These are phyloP conservation scores for Graphilbum sp. DNA, from an alignment of 2,329 filamentous ascomycete species.

Conservation along the genomic window DNA sequence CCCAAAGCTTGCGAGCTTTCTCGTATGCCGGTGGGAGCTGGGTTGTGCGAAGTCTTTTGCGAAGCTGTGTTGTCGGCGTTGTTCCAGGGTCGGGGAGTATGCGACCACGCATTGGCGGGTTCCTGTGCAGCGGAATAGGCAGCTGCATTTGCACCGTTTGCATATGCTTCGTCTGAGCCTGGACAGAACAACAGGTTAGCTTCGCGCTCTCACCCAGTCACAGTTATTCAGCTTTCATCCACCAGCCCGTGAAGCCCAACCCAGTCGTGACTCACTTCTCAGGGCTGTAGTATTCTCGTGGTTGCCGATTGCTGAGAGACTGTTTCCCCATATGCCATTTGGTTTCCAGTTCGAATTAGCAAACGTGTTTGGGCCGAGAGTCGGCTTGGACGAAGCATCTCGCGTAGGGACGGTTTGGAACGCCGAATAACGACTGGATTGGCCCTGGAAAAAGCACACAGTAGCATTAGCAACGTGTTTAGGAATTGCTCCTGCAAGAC, in stretches of 20 bases:
- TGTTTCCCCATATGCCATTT: background rate
- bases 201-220: background rate
- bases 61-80: conserved; percentile 28
- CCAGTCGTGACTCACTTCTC: background rate
- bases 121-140: conserved; percentile 1
- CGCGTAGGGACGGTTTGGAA: background rate
- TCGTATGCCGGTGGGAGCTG: conserved; percentile 41
- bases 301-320: background rate
- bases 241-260: background rate
- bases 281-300: background rate
- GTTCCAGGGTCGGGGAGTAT: conserved; percentile 42
- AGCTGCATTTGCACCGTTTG: conserved; percentile 4
- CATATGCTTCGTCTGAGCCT: conserved; percentile 18
- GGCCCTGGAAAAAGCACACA: background rate
- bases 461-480: background rate
- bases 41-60: conserved; percentile 30
- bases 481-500: background rate
- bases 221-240: too few species aligned
- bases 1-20: conserved; percentile 25
- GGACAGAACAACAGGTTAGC: background rate
- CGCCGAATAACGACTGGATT: conserved; percentile 2
- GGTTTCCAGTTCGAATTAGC: background rate
- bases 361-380: background rate
- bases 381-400: background rate
- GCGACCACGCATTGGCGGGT: conserved; percentile 2